Evolutionary conservation across 2,329 filamentous ascomycete genomes (phyloP).

Genomic region (Apiospora rasikravindrae): DNA sequence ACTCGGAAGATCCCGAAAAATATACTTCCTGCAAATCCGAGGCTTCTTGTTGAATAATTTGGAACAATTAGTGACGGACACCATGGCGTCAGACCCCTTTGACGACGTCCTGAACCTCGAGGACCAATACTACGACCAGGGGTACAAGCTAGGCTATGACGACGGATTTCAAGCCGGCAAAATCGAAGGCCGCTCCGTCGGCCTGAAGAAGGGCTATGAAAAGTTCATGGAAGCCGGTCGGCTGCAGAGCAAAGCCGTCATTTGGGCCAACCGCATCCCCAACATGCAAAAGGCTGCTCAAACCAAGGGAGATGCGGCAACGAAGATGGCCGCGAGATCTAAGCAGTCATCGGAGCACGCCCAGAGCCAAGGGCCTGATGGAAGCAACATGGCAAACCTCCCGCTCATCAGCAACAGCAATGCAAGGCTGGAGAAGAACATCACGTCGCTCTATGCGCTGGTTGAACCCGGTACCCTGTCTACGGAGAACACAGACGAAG

Average conservation of each 20-base stretch:
- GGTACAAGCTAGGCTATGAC: conserved; percentile 73
- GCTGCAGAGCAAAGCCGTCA: conserved; percentile 75
- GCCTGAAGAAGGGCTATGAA: conserved; percentile 90
- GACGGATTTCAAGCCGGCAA: conserved; percentile 81
- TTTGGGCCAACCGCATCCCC: conserved; percentile 76
- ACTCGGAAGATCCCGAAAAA: no score
- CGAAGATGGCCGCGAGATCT: not conserved
- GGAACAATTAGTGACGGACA: not conserved
- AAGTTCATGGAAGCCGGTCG: conserved; percentile 85
- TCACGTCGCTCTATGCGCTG: conserved; percentile 75
- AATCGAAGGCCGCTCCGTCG: conserved; percentile 88
- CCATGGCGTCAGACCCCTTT: conserved; percentile 51
- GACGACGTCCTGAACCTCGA: conserved; percentile 65
- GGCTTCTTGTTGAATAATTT: not conserved
- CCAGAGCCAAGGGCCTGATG: conserved; percentile 4
- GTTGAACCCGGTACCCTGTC: conserved; percentile 79
- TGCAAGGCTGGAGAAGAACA: conserved; percentile 75
- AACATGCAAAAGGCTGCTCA: conserved; percentile 16
- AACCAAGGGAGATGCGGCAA: conserved; percentile 6
- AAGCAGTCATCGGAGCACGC: conserved; percentile 17
- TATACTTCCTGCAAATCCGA: not conserved
- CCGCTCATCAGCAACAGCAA: conserved; percentile 55
- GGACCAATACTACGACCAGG: conserved; percentile 79
- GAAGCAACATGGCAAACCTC: conserved; percentile 38
- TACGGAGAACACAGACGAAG: conserved; percentile 84